Conservation (phyloP, 441 rosid genomes). For the Eutrema salsugineum region DNA sequence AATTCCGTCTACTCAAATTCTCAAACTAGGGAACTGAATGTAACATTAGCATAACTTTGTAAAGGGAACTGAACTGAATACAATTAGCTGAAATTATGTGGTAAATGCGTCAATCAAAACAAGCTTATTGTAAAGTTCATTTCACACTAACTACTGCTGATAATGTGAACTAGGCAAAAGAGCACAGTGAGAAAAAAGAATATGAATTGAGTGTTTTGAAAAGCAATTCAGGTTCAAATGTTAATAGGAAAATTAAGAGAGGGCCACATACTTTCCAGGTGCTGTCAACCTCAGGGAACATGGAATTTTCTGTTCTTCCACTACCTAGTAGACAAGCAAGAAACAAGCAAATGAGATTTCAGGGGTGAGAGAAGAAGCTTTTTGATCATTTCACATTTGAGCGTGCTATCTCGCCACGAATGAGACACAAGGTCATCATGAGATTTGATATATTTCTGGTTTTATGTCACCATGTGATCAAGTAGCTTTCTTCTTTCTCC, state of each 20-base stretch:
- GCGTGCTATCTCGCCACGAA: constrained; percentile 21
- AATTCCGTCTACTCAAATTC: background rate
- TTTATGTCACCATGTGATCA: constrained; percentile 18
- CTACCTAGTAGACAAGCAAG: constrained; percentile 39
- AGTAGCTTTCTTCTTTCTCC: constrained; percentile 23
- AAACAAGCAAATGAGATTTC: background rate
- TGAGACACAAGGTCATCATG: constrained; percentile 25
- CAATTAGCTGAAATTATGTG: background rate
- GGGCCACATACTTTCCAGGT: constrained; percentile 73
- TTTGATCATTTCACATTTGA: constrained; percentile 20
- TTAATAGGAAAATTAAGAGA: constrained; percentile 18
- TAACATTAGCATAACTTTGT: background rate
- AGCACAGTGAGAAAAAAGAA: background rate
- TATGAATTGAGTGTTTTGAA: constrained; percentile 6
- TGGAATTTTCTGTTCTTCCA: constrained; percentile 53
- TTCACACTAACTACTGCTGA: constrained; percentile 14
- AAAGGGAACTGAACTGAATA: background rate
- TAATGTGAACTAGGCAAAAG: constrained; percentile 8
- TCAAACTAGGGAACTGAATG: background rate
- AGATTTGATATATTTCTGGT: background rate
- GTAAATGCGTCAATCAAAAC: background rate
- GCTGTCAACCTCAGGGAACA: constrained; percentile 98
- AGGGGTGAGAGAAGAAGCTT: constrained; percentile 11
- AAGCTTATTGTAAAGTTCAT: background rate
- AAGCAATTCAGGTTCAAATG: constrained; percentile 22